phyloP scores from a whole-genome alignment of 2,329 filamentous ascomycete genomes.

The Fusarium citri region DNA sequence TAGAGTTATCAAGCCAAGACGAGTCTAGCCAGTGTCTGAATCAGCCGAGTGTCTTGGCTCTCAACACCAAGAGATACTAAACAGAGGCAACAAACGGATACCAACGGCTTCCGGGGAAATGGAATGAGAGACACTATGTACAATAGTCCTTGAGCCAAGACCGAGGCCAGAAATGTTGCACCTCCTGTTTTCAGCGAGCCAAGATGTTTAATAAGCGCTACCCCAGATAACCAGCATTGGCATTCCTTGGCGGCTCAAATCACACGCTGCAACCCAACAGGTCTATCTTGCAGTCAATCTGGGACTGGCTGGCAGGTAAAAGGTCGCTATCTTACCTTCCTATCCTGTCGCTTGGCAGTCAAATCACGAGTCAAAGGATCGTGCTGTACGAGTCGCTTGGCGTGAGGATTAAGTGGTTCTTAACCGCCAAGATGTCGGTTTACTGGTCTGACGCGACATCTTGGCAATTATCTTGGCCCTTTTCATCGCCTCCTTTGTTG shows the following conservation, averaged over 20 bases:
- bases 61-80: not conserved
- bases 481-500: not conserved
- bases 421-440: conserved; percentile 14
- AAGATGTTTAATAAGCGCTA: conserved; percentile 1
- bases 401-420: conserved; percentile 29
- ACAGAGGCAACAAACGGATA: not conserved
- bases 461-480: conserved; percentile 20
- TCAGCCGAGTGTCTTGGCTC: not conserved
- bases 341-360: conserved; percentile 31
- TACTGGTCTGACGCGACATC: conserved; percentile 14
- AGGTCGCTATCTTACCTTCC: conserved; percentile 12
- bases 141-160: not conserved
- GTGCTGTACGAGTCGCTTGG: conserved; percentile 14
- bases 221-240: conserved; percentile 2
- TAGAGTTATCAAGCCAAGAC: conserved; percentile 1
- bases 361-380: conserved; percentile 25
- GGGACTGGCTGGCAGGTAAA: not conserved
- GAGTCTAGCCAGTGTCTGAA: not conserved
- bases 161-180: not conserved
- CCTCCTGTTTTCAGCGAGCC: not conserved
- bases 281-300: no score
- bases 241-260: not conserved
- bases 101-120: not conserved
- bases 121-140: not conserved
- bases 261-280: no score